These are phyloP conservation scores for Alternaria conjuncta DNA, from an alignment of 2,329 filamentous ascomycete species.

Conservation along the genomic window DNA sequence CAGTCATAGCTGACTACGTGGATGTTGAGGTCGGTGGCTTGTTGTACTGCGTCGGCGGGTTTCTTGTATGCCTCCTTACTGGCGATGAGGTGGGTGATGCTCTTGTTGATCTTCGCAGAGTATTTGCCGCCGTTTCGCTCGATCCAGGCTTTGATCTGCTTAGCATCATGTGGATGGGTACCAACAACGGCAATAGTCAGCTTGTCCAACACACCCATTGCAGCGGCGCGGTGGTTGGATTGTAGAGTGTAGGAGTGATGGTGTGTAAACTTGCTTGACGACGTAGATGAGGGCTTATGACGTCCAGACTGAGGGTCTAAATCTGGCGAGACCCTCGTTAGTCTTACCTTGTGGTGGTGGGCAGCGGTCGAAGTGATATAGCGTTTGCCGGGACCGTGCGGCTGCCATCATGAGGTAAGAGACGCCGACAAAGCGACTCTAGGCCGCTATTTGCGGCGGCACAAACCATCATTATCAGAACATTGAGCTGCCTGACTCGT, in stretches of 20 bases:
- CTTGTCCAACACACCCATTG: slow-evolving; percentile 58
- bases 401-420: slow-evolving; percentile 16
- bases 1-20: slow-evolving; percentile 53
- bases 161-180: slow-evolving; percentile 56
- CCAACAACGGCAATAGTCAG: slow-evolving; percentile 65
- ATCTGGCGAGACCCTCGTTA: not conserved
- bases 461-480: not conserved
- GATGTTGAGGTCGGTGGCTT: slow-evolving; percentile 24
- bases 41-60: slow-evolving; percentile 43
- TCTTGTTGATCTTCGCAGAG: slow-evolving; percentile 56
- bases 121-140: slow-evolving; percentile 66
- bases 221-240: not conserved
- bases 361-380: slow-evolving; percentile 17
- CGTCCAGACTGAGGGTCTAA: not conserved
- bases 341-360: slow-evolving; percentile 22
- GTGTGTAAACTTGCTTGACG: not conserved
- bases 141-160: slow-evolving; percentile 72
- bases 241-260: not conserved
- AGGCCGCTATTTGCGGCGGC: not conserved
- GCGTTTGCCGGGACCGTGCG: not conserved
- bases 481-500: not conserved
- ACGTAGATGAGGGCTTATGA: not conserved
- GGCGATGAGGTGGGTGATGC: slow-evolving; percentile 76
- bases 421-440: not conserved
- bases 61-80: slow-evolving; percentile 66